Base-by-base conservation (phyloP, 2,329 filamentous ascomycete genomes). In the Fusarium sp. region DNA sequence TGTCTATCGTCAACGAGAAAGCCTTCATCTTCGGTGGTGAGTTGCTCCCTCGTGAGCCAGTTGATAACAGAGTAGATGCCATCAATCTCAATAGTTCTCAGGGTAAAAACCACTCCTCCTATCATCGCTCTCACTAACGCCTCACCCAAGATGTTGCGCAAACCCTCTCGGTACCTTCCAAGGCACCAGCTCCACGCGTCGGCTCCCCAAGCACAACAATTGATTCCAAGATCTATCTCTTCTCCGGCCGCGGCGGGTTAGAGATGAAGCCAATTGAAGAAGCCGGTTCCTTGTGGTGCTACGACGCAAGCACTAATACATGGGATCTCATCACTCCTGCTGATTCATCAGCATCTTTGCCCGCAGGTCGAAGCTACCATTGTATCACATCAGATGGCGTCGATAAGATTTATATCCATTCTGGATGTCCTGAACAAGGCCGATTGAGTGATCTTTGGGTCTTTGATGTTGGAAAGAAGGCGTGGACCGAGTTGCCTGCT, bases 21-120 rank as follows among this genome's bases (percentile, higher is more conserved):
- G 31, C 9, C 0, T 62, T 61, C 4, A n/a, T 62, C 6, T 62
- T 61, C n/a, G 58, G 58, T 1, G 58, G 56, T 9, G 58, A 62
- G 12, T 12, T 62, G 1, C 13, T 62, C 1, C 55, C 58, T 4
- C 44, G 58, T 1, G n/a, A 62, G 7, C 56, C 56, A 1, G 58
- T 62, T 0, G 56, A 39, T 7, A 62, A 45, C 9, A 61, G 45
- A 37, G 16, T 62, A 0, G 58, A 62, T 26, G 25, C 53, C 2
- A 3, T 61, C 3, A 39, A 6, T 3, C 10, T 60, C 0, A 11
- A 1, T 4, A 21, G 18, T 14, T 0, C 6, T 1, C 23, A 31
- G 0, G 55, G 55, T 30, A 23, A 1, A 11, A 9, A 37, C 10
- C 16, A 10, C 31, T 10, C 16, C 2, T 9, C 0, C 4, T 18